These are phyloP conservation scores for Hibiscus mutabilis DNA, from an alignment of 345 rosid genomes.

Conservation along the genomic window DNA sequence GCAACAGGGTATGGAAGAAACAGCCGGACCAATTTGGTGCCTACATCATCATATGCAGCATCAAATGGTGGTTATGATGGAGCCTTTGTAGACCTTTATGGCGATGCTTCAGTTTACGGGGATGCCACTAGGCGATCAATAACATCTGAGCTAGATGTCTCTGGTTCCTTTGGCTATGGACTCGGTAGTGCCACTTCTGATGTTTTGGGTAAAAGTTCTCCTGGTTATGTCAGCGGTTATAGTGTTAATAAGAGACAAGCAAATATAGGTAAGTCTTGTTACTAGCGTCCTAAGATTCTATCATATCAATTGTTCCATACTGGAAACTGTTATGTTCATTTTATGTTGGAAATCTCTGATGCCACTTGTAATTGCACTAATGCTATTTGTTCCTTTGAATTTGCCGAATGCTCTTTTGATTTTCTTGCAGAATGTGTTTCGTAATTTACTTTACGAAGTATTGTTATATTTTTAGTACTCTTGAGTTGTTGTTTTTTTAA, in stretches of 20 bases:
- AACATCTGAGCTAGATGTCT: neutral
- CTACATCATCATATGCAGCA: neutral
- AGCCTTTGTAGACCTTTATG: neutral
- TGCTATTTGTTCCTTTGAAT: too few relatives aligned
- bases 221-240: neutral
- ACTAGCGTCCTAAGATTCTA: neutral
- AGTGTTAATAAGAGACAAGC: neutral
- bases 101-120: neutral
- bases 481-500: neutral
- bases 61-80: neutral
- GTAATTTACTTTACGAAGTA: too few relatives aligned
- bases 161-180: neutral
- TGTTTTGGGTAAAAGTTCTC: neutral
- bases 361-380: too few relatives aligned
- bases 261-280: neutral
- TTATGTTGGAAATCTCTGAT: too few relatives aligned
- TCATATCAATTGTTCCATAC: neutral
- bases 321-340: too few relatives aligned
- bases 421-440: too few relatives aligned
- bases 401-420: too few relatives aligned
- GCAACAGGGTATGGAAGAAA: neutral
- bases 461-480: too few relatives aligned
- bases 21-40: neutral
- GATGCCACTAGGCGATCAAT: neutral
- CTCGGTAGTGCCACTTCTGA: neutral